phyloP scores from a whole-genome alignment of 148 eudicot species.

The Talinum fruticosum region DNA sequence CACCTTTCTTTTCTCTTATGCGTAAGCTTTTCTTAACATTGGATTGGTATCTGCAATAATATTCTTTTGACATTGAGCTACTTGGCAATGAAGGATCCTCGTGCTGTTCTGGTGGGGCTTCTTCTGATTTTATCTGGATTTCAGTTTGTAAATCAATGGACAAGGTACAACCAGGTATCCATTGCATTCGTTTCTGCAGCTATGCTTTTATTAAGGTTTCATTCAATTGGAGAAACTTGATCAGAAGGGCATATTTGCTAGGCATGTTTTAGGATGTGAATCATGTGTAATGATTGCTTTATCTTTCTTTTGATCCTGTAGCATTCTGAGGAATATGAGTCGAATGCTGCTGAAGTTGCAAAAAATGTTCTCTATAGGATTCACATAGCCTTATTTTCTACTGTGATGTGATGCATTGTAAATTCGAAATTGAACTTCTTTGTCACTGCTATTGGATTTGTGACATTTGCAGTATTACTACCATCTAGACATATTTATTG shows the following conservation, averaged over 20 bases:
- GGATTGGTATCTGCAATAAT: neutral
- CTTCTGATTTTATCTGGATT: conserved; percentile 79
- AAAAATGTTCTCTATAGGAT: neutral
- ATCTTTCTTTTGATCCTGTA: neutral
- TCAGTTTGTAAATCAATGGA: conserved; percentile 94
- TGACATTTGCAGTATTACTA: neutral
- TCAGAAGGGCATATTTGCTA: neutral
- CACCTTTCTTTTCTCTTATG: conserved; percentile 12
- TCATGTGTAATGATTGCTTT: neutral
- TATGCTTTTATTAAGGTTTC: neutral
- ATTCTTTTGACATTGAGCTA: conserved; percentile 5
- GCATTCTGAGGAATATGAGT: neutral
- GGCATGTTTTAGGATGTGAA: conserved; percentile 1
- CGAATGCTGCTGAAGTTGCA: neutral
- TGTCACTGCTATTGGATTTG: neutral
- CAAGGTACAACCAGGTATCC: conserved; percentile 94
- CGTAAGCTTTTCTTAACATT: neutral
- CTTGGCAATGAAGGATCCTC: conserved; percentile 69
- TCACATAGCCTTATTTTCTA: neutral
- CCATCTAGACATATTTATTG: neutral
- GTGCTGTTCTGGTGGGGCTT: conserved; percentile 94
- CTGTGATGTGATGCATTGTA: neutral
- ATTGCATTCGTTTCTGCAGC: neutral
- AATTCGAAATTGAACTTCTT: neutral
- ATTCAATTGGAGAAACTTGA: neutral